Conservation (phyloP, 2,329 filamentous ascomycete species). For the Lachnellula occidentalis region DNA sequence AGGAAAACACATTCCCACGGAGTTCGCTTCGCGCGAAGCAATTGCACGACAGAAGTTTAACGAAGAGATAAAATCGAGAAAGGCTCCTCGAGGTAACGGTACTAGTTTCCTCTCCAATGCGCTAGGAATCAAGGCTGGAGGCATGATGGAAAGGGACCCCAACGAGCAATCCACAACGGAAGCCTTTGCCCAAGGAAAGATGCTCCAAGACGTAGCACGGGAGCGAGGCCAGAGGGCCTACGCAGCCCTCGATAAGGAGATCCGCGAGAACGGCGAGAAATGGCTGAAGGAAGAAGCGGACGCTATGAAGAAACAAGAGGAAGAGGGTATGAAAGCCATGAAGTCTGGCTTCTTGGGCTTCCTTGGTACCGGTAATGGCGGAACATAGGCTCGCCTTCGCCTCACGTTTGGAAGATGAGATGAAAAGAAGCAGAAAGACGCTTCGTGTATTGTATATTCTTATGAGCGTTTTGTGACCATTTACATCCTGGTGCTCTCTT, state of each 20-base stretch:
- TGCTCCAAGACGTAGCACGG: conserved; percentile 90
- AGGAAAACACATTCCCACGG: conserved; percentile 79
- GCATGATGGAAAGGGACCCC: conserved; percentile 56
- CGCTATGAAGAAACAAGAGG: conserved; percentile 44
- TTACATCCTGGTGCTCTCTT: too few relatives aligned
- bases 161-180: conserved; percentile 63
- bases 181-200: conserved; percentile 86
- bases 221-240: conserved; percentile 90
- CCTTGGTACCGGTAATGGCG: conserved; percentile 34
- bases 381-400: background rate
- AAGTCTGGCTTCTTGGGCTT: conserved; percentile 57
- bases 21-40: conserved; percentile 85
- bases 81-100: conserved; percentile 54
- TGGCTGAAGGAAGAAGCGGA: conserved; percentile 87
- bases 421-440: background rate
- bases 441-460: too few relatives aligned
- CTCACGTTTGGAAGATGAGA: background rate
- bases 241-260: conserved; percentile 81
- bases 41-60: conserved; percentile 81
- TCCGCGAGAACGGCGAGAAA: conserved; percentile 87
- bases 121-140: conserved; percentile 70
- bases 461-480: too few relatives aligned
- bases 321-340: conserved; percentile 45
- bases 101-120: conserved; percentile 65
- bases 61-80: conserved; percentile 66